phyloP scores from a whole-genome alignment of 2,329 filamentous ascomycete species.

The Gliomastix tumulicola region DNA sequence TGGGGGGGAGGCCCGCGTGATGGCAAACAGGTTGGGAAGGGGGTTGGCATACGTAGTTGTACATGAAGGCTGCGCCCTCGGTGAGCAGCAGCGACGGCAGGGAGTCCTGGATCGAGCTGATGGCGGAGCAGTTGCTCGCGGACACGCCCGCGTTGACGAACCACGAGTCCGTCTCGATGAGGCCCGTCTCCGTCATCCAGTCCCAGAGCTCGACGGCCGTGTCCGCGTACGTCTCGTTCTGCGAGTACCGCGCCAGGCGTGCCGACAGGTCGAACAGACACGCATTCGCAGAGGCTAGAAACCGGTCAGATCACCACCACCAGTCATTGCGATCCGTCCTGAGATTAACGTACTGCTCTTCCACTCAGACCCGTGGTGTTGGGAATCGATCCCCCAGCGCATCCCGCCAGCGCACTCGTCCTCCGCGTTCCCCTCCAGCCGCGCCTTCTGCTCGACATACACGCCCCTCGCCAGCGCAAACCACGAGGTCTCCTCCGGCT shows the following conservation, averaged over 20 bases:
- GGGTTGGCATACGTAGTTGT: too few relatives aligned
- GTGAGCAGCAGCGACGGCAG: too few relatives aligned
- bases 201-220: conserved; percentile 68
- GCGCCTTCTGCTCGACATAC: conserved; percentile 59
- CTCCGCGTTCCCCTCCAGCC: too few relatives aligned
- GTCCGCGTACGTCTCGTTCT: conserved; percentile 68
- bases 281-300: conserved; percentile 60
- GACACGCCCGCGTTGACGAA: conserved; percentile 47
- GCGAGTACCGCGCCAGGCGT: conserved; percentile 70
- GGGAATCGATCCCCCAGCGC: conserved; percentile 71
- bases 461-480: conserved; percentile 65
- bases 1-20: too few relatives aligned
- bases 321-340: too few relatives aligned
- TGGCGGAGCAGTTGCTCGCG: too few relatives aligned
- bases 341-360: too few relatives aligned
- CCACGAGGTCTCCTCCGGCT: conserved; percentile 56
- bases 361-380: conserved; percentile 58
- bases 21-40: too few relatives aligned
- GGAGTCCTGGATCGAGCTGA: too few relatives aligned
- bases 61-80: too few relatives aligned
- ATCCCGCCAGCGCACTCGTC: conserved; percentile 59
- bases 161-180: conserved; percentile 45
- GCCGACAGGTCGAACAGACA: conserved; percentile 65
- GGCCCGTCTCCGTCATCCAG: conserved; percentile 48
- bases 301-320: too few relatives aligned